phyloP scores from a whole-genome alignment of 495 filamentous ascomycete genomes.

The Astrothelium subdiscretum region DNA sequence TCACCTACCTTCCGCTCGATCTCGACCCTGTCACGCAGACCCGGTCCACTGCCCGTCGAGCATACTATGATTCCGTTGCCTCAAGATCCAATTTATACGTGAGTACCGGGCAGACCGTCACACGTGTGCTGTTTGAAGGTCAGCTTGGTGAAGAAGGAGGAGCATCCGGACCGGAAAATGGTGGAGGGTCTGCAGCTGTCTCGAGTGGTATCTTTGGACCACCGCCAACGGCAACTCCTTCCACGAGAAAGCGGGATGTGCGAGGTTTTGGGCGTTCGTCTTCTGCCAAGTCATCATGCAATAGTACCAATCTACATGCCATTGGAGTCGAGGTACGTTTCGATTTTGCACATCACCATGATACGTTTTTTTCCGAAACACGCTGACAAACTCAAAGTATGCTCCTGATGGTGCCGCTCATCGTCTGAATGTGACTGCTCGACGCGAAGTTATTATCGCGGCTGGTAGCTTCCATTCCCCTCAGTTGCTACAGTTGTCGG shows the following conservation, averaged over 20 bases:
- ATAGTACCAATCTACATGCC: not conserved
- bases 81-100: constrained; percentile 16
- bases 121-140: constrained; percentile 16
- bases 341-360: not conserved
- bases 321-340: not conserved
- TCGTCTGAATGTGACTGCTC: constrained; percentile 13
- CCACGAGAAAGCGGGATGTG: not conserved
- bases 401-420: constrained; percentile 2
- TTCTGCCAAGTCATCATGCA: not conserved
- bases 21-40: constrained; percentile 13
- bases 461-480: constrained; percentile 42
- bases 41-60: constrained; percentile 11
- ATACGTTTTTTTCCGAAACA: not conserved
- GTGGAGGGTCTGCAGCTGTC: constrained; percentile 5
- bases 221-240: not conserved
- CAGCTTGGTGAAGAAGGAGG: not conserved
- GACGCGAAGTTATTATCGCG: constrained; percentile 41
- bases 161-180: constrained; percentile 1
- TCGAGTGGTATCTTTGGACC: constrained; percentile 13
- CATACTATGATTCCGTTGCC: constrained; percentile 14
- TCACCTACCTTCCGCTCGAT: constrained; percentile 15
- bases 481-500: constrained; percentile 47
- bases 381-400: not conserved
- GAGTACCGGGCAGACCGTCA: constrained; percentile 15
- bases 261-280: not conserved